A percentile compares a stretch with the other conserved stretches of the same genome.
Conservation (phyloP, 352 stramenopile species). For the Sclerospora graminicola region DNA sequence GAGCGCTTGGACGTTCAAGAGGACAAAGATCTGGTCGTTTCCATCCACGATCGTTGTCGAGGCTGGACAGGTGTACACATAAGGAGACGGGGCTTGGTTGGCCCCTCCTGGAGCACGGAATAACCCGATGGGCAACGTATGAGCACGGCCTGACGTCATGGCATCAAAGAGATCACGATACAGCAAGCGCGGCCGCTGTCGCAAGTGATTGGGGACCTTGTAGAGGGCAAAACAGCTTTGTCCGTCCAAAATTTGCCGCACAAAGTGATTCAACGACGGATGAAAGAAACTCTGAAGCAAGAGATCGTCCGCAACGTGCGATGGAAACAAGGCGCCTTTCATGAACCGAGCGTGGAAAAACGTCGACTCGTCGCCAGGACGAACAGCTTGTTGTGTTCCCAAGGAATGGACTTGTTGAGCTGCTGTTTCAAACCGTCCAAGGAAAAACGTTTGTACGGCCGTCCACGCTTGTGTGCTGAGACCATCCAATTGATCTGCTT, state of each 20-base stretch:
- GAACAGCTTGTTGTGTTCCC: slow-evolving; percentile 27
- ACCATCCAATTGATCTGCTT: slow-evolving; percentile 27
- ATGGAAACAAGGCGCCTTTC: slow-evolving; percentile 69
- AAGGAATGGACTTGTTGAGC: slow-evolving; percentile 37
- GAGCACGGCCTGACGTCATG: slow-evolving; percentile 62
- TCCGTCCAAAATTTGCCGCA: slow-evolving; percentile 73
- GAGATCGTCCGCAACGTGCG: slow-evolving; percentile 68
- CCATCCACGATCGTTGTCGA: slow-evolving; percentile 50
- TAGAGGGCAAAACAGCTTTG: slow-evolving; percentile 84
- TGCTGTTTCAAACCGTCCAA: slow-evolving; percentile 48
- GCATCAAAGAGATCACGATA: slow-evolving; percentile 68
- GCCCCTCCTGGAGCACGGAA: slow-evolving; percentile 42
- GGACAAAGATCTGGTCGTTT: slow-evolving; percentile 71
- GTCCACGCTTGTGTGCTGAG: slow-evolving; percentile 21
- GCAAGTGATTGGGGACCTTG: slow-evolving; percentile 50
- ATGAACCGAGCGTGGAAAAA: slow-evolving; percentile 85
- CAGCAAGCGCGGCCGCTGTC: slow-evolving; percentile 20
- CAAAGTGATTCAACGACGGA: slow-evolving; percentile 74
- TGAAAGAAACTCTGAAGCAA: slow-evolving; percentile 86
- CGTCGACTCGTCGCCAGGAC: slow-evolving; percentile 49
- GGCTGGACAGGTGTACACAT: slow-evolving; percentile 73
- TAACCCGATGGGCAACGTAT: slow-evolving; percentile 70
- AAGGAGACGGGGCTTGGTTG: slow-evolving; percentile 47
- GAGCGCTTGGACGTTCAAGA: slow-evolving; percentile 65
- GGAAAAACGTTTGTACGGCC: slow-evolving; percentile 49